Evolutionary conservation across 2,329 filamentous ascomycete genomes (phyloP).

Genomic region (Claviceps sp.): DNA sequence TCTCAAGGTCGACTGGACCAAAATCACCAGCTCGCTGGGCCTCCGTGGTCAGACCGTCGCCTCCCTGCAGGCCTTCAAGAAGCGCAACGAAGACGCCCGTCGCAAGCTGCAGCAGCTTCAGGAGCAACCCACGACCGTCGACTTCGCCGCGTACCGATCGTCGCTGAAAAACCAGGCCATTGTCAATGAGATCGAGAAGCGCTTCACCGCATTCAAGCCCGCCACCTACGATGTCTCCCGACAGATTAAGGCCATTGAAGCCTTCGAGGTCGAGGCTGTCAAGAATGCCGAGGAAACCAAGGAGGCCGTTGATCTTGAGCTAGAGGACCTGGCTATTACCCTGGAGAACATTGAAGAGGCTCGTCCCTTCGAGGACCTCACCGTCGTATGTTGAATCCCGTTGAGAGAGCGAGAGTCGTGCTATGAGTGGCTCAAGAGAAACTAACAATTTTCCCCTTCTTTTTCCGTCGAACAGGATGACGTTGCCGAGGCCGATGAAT

Average conservation of each 20-base stretch:
- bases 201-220: conserved; percentile 85
- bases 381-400: conserved; percentile 60
- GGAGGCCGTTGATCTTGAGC: conserved; percentile 86
- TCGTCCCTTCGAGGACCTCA: conserved; percentile 90
- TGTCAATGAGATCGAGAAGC: conserved; percentile 93
- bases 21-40: conserved; percentile 85
- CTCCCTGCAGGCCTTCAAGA: conserved; percentile 94
- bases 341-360: conserved; percentile 95
- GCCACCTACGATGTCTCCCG: conserved; percentile 81
- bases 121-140: conserved; percentile 73
- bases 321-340: conserved; percentile 87
- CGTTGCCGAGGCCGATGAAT: conserved; percentile 82
- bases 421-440: background rate
- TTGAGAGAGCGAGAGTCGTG: background rate
- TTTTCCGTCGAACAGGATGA: conserved; percentile 54
- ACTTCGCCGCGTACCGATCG: conserved; percentile 87
- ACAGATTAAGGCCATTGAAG: conserved; percentile 96
- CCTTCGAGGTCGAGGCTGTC: conserved; percentile 91
- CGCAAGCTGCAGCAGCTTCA: conserved; percentile 78
- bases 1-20: conserved; percentile 98
- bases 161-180: conserved; percentile 92
- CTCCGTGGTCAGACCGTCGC: conserved; percentile 89
- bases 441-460: background rate
- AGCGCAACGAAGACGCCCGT: conserved; percentile 97
- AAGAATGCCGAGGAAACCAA: conserved; percentile 97